Conservation (phyloP, 805 yeast genomes). For the Candida krabiensis region DNA sequence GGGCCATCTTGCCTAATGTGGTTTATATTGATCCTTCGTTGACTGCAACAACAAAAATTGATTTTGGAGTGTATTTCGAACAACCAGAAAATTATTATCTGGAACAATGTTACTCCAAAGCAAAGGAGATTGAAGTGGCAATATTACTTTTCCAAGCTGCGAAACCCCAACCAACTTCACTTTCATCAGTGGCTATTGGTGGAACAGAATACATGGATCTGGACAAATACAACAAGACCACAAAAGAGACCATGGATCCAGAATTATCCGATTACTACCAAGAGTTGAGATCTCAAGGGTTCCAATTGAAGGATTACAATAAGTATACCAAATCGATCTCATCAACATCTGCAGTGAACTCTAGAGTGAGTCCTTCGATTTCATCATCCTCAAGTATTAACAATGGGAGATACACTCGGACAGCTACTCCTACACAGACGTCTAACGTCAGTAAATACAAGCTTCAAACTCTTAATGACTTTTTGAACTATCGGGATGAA, state of each 20-base stretch:
- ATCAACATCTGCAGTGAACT: constrained; percentile 6
- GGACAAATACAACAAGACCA: constrained; percentile 15
- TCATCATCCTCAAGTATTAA: not conserved
- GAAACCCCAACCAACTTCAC: constrained; percentile 23
- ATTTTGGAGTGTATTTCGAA: constrained; percentile 20
- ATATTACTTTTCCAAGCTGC: constrained; percentile 30
- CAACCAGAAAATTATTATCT: constrained; percentile 6
- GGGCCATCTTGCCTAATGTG: constrained; percentile 52
- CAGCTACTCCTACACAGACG: not conserved
- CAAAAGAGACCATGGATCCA: constrained; percentile 20
- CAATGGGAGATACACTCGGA: not conserved
- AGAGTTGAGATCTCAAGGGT: constrained; percentile 32
- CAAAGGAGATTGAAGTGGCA: constrained; percentile 28
- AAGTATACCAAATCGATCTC: constrained; percentile 29
- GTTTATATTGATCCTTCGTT: constrained; percentile 35
- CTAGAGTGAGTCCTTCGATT: not conserved
- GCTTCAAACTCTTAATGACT: constrained; percentile 83
- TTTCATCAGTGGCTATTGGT: not conserved
- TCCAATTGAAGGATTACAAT: constrained; percentile 40
- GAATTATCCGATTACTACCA: constrained; percentile 27
- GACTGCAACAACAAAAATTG: constrained; percentile 16
- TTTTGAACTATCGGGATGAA: constrained; percentile 46
- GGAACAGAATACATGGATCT: constrained; percentile 1
- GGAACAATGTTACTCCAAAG: constrained; percentile 21
- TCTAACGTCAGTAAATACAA: constrained; percentile 43